Percentiles rank a stretch among this genome's conserved stretches.
phyloP scores from a whole-genome alignment of 2,329 filamentous ascomycete genomes.

The Tothia fuscella region DNA sequence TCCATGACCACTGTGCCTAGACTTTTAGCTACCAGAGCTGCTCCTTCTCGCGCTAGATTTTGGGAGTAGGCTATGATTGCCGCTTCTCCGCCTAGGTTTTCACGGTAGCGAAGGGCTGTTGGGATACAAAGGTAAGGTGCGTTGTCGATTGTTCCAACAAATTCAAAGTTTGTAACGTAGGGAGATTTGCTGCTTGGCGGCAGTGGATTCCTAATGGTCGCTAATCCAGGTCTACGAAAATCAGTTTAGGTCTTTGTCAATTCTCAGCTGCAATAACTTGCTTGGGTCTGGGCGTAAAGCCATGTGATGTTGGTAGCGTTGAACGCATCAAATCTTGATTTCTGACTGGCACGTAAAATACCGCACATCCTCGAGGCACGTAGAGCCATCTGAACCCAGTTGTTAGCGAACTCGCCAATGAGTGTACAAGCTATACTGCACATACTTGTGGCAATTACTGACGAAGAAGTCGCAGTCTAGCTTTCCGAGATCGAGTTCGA shows the following conservation, averaged over 20 bases:
- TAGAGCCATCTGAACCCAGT: constrained; percentile 55
- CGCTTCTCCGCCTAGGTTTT: constrained; percentile 59
- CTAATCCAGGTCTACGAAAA: neutral
- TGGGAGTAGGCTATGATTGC: constrained; percentile 53
- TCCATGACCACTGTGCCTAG: constrained; percentile 64
- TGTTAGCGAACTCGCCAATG: too few species aligned
- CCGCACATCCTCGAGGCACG: constrained; percentile 65
- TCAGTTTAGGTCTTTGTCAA: constrained; percentile 4
- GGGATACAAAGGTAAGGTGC: constrained; percentile 60
- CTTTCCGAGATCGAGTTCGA: constrained; percentile 53
- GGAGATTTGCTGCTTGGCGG: constrained; percentile 37
- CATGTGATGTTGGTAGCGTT: constrained; percentile 69
- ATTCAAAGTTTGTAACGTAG: constrained; percentile 64
- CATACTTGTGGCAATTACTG: constrained; percentile 67
- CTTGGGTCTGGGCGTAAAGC: constrained; percentile 44
- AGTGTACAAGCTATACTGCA: too few species aligned
- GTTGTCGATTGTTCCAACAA: constrained; percentile 63
- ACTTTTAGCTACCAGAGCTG: constrained; percentile 44
- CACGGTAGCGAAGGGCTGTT: constrained; percentile 59
- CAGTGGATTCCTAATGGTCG: constrained; percentile 24
- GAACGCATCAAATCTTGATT: constrained; percentile 67
- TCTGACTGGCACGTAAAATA: constrained; percentile 64
- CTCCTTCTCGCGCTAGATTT: constrained; percentile 52
- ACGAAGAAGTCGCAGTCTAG: constrained; percentile 78
- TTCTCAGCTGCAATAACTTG: neutral